Percentiles rank a stretch among this genome's conserved stretches.
phyloP scores from a whole-genome alignment of 129 eudicot species.

The Artemisia argyi region DNA sequence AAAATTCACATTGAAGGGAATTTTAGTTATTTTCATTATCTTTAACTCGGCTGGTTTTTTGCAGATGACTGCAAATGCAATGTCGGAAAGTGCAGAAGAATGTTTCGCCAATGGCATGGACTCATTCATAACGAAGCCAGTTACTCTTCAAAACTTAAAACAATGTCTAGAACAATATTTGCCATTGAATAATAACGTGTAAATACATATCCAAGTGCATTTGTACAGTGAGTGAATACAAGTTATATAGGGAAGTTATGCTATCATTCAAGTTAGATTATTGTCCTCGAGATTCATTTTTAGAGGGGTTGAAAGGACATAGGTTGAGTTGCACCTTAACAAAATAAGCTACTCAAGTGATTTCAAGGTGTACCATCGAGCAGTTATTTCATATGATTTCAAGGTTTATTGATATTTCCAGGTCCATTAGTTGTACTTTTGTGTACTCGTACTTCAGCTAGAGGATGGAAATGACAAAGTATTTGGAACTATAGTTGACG shows the following conservation, averaged over 20 bases:
- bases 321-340: conserved; percentile 12
- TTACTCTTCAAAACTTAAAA: conserved; percentile 65
- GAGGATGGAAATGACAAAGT: too few relatives aligned
- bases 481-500: too few relatives aligned
- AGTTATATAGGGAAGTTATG: conserved; percentile 66
- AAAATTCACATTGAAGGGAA: neutral
- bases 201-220: conserved; percentile 33
- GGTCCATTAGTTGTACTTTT: too few relatives aligned
- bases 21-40: neutral
- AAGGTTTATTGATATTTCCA: too few relatives aligned
- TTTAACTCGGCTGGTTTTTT: conserved; percentile 20
- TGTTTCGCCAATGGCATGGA: conserved; percentile 91
- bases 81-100: conserved; percentile 85
- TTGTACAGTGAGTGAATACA: conserved; percentile 51
- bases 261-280: conserved; percentile 21
- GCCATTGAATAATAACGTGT: conserved; percentile 29
- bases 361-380: conserved; percentile 3
- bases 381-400: neutral
- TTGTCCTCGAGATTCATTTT: conserved; percentile 28
- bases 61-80: conserved; percentile 91
- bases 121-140: conserved; percentile 77
- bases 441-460: too few relatives aligned
- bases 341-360: conserved; percentile 8
- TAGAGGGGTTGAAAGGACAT: conserved; percentile 23
- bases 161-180: conserved; percentile 61